Evolutionary conservation across 2,329 filamentous ascomycete species (phyloP).

Genomic region (Paecilomyces sp.): DNA sequence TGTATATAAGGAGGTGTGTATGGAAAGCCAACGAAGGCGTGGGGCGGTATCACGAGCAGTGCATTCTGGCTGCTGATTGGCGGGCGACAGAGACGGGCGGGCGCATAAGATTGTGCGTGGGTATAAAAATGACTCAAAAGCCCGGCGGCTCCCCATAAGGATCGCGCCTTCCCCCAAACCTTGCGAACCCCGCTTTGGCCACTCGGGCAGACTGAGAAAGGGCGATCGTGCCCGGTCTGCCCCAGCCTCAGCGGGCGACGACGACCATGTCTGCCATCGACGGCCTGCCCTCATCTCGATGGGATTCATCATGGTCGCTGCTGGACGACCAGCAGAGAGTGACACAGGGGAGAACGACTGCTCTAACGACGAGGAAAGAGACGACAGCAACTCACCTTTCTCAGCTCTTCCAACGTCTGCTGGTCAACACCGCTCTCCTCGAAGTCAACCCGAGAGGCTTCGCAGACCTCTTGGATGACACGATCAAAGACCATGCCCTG

Average conservation of each 20-base stretch:
- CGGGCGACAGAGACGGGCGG: slow-evolving; percentile 11
- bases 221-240: neutral
- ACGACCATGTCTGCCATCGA: neutral
- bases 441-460: slow-evolving; percentile 87
- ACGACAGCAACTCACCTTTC: slow-evolving; percentile 59
- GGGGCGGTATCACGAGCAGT: neutral
- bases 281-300: neutral
- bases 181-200: slow-evolving; percentile 14
- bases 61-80: slow-evolving; percentile 11
- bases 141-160: slow-evolving; percentile 25
- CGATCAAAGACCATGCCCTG: slow-evolving; percentile 77
- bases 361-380: no score
- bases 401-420: slow-evolving; percentile 76
- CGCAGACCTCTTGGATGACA: slow-evolving; percentile 88
- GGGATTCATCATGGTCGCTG: neutral
- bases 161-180: slow-evolving; percentile 26
- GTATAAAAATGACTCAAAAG: slow-evolving; percentile 36
- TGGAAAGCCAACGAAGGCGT: slow-evolving; percentile 1
- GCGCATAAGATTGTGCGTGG: slow-evolving; percentile 9
- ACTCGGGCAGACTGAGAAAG: slow-evolving; percentile 2
- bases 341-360: neutral
- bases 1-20: neutral
- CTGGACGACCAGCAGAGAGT: neutral
- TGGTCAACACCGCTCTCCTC: slow-evolving; percentile 93
- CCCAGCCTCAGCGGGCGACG: neutral